Base-by-base conservation (phyloP, 148 eudicot genomes). In the Cornus suecica region DNA sequence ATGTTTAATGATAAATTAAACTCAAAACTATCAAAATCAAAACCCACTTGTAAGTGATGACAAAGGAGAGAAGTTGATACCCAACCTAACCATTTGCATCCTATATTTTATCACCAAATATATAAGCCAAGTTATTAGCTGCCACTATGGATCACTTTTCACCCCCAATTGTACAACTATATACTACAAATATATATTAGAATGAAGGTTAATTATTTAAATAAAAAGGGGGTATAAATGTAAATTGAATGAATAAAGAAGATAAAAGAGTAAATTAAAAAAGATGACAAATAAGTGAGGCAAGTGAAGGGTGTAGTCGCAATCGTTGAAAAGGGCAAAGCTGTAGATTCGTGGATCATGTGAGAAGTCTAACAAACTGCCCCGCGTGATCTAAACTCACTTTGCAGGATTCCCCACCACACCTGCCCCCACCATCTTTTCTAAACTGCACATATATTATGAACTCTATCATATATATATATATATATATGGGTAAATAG, bases 281-380 rank as follows among this genome's bases (percentile, higher is more conserved):
- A 72, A 60, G 48, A 72, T 23, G 52, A 72, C 54, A 61, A n/a
- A n/a, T n/a, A n/a, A 60, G 66, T 58, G 66, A 20, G 8, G n/a
- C 11, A 31, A 72, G 34, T 20, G 51, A 24, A 30, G 45, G 41
- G 51, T 22, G 18, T 27, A 18, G 68, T 62, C 68, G 56, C 28
- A 22, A 26, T 68, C 65, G 54, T 37, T 76, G 72, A 60, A 61
- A 69, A 76, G 68, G 68, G 16, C 10, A 31, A 60, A 13, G 64
- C 20, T 29, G 75, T 77, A 64, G 79, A 74, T 79, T 74, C 70
- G 74, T 60, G 82, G 73, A 79, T 79, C 82, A 79, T 79, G 82
- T 79, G 82, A 74, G 34, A 24, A 74, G 60, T 26, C 28, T 74
- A 74, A 70, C 76, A 51, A 58, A 74, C 58, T 66, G 77, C 32